Conservation (phyloP, 495 filamentous ascomycete species). For the Penicillium antarcticum region DNA sequence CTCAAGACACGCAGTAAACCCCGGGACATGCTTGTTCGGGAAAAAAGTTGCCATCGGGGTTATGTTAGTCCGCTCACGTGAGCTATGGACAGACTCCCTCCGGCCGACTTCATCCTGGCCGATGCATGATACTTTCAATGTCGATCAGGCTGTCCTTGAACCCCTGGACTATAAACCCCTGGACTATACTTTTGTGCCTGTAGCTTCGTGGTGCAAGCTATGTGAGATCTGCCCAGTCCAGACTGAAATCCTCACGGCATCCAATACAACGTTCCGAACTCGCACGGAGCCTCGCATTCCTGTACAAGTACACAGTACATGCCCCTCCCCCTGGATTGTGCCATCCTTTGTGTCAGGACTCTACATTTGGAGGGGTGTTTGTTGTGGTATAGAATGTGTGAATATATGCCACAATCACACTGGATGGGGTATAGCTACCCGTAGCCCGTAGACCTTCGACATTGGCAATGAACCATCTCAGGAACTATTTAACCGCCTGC, state of each 20-base stretch:
- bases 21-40: slow-evolving; percentile 5
- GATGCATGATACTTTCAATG: too few relatives aligned
- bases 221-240: neutral
- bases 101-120: too few relatives aligned
- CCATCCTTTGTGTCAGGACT: too few relatives aligned
- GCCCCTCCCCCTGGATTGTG: slow-evolving; percentile 7
- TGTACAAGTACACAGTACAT: neutral
- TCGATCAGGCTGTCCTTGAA: too few relatives aligned
- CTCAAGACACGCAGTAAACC: neutral
- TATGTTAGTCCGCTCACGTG: slow-evolving; percentile 1
- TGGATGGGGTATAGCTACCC: too few relatives aligned
- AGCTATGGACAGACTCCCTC: neutral
- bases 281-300: neutral
- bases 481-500: neutral
- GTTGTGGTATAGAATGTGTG: too few relatives aligned
- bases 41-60: slow-evolving; percentile 16
- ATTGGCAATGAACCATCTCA: neutral
- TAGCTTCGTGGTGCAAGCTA: too few relatives aligned
- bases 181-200: neutral
- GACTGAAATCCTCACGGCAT: neutral
- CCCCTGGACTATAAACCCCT: too few relatives aligned
- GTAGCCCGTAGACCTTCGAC: too few relatives aligned
- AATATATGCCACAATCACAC: too few relatives aligned
- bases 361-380: too few relatives aligned
- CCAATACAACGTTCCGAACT: neutral